Conservation (phyloP, 805 yeast species). For the Ogataea thermomethanolica region DNA sequence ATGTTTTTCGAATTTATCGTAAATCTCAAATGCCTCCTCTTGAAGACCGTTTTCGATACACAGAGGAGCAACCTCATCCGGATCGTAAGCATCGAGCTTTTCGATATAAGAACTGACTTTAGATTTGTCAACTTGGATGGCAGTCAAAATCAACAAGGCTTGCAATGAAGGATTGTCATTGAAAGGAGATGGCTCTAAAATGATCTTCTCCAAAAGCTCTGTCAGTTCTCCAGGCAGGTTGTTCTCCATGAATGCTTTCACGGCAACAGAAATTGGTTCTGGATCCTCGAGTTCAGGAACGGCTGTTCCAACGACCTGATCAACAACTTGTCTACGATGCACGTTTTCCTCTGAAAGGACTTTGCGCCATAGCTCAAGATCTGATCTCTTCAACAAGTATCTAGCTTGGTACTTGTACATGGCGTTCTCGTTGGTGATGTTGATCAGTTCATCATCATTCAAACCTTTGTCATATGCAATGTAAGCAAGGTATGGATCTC, state of each 20-base stretch:
- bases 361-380: slow-evolving; percentile 72
- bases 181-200: slow-evolving; percentile 95
- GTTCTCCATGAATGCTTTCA: slow-evolving; percentile 93
- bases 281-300: slow-evolving; percentile 92
- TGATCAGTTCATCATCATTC: slow-evolving; percentile 84
- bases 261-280: slow-evolving; percentile 89
- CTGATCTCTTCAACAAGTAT: slow-evolving; percentile 86
- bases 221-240: slow-evolving; percentile 90
- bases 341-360: slow-evolving; percentile 74
- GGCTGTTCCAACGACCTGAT: slow-evolving; percentile 93
- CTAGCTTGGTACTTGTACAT: slow-evolving; percentile 99
- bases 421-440: slow-evolving; percentile 92
- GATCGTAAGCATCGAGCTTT: slow-evolving; percentile 85
- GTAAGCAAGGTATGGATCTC: slow-evolving; percentile 97
- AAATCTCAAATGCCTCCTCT: slow-evolving; percentile 94
- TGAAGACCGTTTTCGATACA: slow-evolving; percentile 83
- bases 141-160: slow-evolving; percentile 88
- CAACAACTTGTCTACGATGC: slow-evolving; percentile 88
- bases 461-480: slow-evolving; percentile 95
- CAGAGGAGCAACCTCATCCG: slow-evolving; percentile 88
- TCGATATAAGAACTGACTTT: slow-evolving; percentile 83
- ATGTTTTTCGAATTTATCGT: slow-evolving; percentile 76
- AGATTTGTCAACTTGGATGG: slow-evolving; percentile 89
- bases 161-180: slow-evolving; percentile 93
- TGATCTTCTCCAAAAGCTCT: slow-evolving; percentile 92